phyloP scores from a whole-genome alignment of 2,329 filamentous ascomycete genomes.

The Penicillium sp. region DNA sequence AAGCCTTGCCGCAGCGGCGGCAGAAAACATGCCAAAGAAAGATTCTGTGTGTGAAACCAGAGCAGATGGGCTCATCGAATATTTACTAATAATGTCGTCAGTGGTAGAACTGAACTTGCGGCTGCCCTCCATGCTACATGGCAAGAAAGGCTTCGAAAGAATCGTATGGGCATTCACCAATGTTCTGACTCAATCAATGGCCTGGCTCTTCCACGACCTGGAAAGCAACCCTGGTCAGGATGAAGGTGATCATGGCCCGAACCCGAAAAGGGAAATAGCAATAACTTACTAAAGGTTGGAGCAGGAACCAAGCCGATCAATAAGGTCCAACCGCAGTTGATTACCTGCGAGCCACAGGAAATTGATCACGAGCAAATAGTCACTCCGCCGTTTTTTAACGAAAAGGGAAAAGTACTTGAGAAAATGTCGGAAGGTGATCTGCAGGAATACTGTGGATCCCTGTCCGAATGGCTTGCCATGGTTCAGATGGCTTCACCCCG shows the following conservation, averaged over 20 bases:
- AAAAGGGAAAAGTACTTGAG: slow-evolving; percentile 20
- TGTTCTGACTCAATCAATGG: slow-evolving; percentile 63
- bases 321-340: slow-evolving; percentile 38
- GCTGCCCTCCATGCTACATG: slow-evolving; percentile 71
- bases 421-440: slow-evolving; percentile 45
- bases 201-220: slow-evolving; percentile 76
- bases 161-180: slow-evolving; percentile 75
- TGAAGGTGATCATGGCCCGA: slow-evolving; percentile 42
- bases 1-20: slow-evolving; percentile 59
- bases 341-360: slow-evolving; percentile 28
- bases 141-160: slow-evolving; percentile 78
- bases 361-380: slow-evolving; percentile 27
- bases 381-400: slow-evolving; percentile 27
- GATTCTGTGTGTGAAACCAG: slow-evolving; percentile 62
- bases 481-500: slow-evolving; percentile 47
- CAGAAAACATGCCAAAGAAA: slow-evolving; percentile 63
- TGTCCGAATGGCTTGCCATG: slow-evolving; percentile 62
- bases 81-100: slow-evolving; percentile 37
- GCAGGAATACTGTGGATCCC: slow-evolving; percentile 58
- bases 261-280: not conserved
- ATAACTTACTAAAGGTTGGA: not conserved
- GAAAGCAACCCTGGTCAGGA: slow-evolving; percentile 23
- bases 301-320: slow-evolving; percentile 35
- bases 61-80: not conserved
- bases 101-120: slow-evolving; percentile 76